Base-by-base conservation (phyloP, 306 rosid genomes). In the Hylodesmum podocarpum region DNA sequence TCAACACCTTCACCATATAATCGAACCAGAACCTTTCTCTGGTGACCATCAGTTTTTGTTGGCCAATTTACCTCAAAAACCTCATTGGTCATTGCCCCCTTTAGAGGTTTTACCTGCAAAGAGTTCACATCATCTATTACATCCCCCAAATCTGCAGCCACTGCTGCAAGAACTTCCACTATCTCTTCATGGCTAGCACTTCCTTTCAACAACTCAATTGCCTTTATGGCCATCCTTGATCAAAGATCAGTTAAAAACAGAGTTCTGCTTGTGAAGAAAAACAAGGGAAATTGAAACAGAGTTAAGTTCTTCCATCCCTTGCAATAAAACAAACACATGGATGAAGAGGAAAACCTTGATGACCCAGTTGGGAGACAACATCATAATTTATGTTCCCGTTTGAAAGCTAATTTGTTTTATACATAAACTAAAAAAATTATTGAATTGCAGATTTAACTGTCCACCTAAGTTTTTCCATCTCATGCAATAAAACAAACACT, bases 61-160 rank as follows among this genome's bases (percentile, higher is more conserved):
- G 85, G 84, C 97, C 96, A 92, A 50, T 79, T 88, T 4, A 92
- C 68, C 81, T 90, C 79, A 21, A 67, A 92, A 43, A 92, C 94
- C 83, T 88, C 83, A 68, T 92, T 92, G 16, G 97, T 92, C 97
- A 92, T 90, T 5, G 97, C 96, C 4, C 96, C 96, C 15, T 81
- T 90, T 36, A 92, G 33, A 16, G 86, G 92, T 8, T 54, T 77
- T 78, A 85, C 79, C 79, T 78, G 80, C 84, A 90, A 72, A 5
- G 71, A 40, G 28, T 86, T 84, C 80, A 85, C n/a, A 36, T 94
- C 97, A 29, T 83, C 91, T 25, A 84, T 81, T 6, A 47, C 78
- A 67, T 95, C 99, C 10, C 97, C 97, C 87, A 89, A 81, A 24
- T 85, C 84, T 2, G 73, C 77, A 62, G 98, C 97, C 67, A 95